Evolutionary conservation across 305 asterid genomes (phyloP).

Genomic region (Fraxinus sp.): DNA sequence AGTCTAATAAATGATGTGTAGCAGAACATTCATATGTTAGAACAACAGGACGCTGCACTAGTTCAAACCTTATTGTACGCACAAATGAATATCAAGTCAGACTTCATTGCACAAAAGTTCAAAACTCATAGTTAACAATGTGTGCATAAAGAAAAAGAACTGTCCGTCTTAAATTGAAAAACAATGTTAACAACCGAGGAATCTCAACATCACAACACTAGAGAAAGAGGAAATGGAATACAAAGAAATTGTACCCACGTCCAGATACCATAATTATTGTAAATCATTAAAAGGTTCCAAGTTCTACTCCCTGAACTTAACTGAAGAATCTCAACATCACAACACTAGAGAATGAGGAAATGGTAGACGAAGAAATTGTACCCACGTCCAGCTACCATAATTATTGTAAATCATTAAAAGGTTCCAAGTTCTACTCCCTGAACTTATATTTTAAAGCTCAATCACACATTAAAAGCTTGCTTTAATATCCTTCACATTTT

Average conservation of each 20-base stretch:
- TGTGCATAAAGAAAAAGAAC: background rate
- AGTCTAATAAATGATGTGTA: slow-evolving; percentile 36
- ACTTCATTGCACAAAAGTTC: background rate
- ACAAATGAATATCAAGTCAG: background rate
- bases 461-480: background rate
- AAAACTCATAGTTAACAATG: background rate
- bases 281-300: background rate
- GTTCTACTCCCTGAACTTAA: background rate
- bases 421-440: background rate
- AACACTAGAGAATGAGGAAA: background rate
- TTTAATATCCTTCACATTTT: background rate
- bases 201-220: background rate
- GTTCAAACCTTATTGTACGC: background rate
- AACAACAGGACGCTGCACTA: background rate
- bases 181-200: background rate
- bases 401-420: background rate
- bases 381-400: background rate
- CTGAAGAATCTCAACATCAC: background rate
- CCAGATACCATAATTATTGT: background rate
- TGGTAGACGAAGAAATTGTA: background rate
- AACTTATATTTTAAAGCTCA: background rate
- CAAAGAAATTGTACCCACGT: background rate
- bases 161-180: background rate
- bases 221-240: background rate
- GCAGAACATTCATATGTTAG: background rate